Base-by-base conservation (phyloP, 2,329 filamentous ascomycete species). In the Paramyrothecium sp. region DNA sequence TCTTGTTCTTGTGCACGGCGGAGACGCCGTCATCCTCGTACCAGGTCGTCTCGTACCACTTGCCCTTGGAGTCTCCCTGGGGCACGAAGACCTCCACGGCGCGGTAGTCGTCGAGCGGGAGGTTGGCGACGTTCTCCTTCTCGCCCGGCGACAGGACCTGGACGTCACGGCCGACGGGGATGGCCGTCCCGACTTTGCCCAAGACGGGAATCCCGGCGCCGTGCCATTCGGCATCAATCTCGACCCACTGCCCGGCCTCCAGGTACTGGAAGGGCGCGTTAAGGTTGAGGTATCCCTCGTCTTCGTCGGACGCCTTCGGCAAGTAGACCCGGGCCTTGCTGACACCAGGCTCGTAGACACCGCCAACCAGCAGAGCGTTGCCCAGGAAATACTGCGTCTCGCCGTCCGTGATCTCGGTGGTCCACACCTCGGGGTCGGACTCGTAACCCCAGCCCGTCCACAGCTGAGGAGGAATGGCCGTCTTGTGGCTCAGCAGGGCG, bases 401-500 rank as follows among this genome's bases (percentile, higher is more conserved):
- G 8, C 88, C 88, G 30, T 82, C 77, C 56, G 82, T 86, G 3
- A 90, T 73, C 1, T 76, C 65, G 51, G 77, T 78, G 2, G 75
- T 83, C 89, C 89, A 91, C 0, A 91, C 84, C 58, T 85, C 83
- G 0, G 84, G 75, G 61, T 91, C 89, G 0, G 72, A 65, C 66
- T 91, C 88, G 63, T 88, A 90, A 23, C 87, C 88, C 87, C 88
- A 91, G 0, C 89, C 89, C 0, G 86, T 85, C 89, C 89, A 91
- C 54, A 88, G 77, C 64, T 90, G 88, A 0, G 88, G 85, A 1
- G 89, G 87, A 0, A 77, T 73, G 0, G 89, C 89, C 0, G 73
- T 79, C 51, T 76, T 71, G 66, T 91, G 88, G 21, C 84, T 86
- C 54, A 84, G 77, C 0, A 91, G 76, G 48, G 82, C 81, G 2